Base-by-base conservation (phyloP, 2,329 filamentous ascomycete species). In the Fusarium xyrophilum region DNA sequence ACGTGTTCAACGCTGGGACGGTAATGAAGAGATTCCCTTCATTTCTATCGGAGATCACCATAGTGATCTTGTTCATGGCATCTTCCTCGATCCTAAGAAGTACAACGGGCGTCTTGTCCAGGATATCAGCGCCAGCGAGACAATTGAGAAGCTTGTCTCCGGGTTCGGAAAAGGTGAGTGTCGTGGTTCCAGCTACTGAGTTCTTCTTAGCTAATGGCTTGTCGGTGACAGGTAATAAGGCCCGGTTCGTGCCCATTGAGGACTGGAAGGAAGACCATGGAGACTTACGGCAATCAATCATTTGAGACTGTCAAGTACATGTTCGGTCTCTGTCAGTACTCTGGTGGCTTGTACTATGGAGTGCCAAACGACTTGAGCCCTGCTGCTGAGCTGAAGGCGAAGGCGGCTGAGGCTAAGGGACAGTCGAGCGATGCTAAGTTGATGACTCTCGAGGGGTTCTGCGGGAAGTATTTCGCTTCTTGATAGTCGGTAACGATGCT, bases 11-110 rank as follows among this genome's bases (percentile, higher is more conserved):
- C 70, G 67, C 10, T 81, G 80, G 79, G 82, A 81, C 6, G 81
- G 80, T 2, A 75, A 63, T 15, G 69, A 73, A 4, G 60, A 74
- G 50, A 71, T 82, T 0, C 81, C 79, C 0, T 81, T 78, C 63
- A 75, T 83, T 27, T 73, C 75, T 28, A 78, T 83, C 6, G 65
- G 61, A 1, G 76, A 80, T 35, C 81, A 84, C 68, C 83, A 76
- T 57, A 82, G 82, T 7, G 82, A 83, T 54, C 75, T 83, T 21
- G 78, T 83, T 14, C 82, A 84, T 30, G 82, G 81, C 5, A 73
- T 82, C 6, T 79, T 83, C 21, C 73, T 83, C 11, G 73, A 77
- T 15, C 81, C 81, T 1, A 72, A 73, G 44, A 74, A 75, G 39
- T 80, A 78, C 72, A 76, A 77, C 61, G 76, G 78, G 3, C 68